Evolutionary conservation across 169 alveolate species (phyloP).

Genomic region (Cryptosporidium muris): DNA sequence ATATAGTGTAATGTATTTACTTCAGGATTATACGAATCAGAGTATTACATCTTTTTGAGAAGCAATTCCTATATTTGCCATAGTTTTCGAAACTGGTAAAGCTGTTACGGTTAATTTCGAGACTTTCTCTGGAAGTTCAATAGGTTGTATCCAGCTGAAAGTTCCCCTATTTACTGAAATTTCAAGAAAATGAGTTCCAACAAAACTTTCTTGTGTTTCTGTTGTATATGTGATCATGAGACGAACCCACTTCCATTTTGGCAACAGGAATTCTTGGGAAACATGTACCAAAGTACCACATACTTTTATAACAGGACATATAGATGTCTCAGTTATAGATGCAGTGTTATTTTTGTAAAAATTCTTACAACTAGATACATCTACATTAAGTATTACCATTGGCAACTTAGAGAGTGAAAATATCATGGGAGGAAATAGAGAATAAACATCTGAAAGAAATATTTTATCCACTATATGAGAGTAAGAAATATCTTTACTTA

Average conservation of each 20-base stretch:
- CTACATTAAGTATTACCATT: too few relatives aligned
- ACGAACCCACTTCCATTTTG: conserved; percentile 22
- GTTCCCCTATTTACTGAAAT: conserved; percentile 1
- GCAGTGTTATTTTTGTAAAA: too few relatives aligned
- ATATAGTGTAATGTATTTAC: too few relatives aligned
- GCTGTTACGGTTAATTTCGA: conserved; percentile 10
- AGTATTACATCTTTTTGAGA: too few relatives aligned
- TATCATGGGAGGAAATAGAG: too few relatives aligned
- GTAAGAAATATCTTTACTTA: too few relatives aligned
- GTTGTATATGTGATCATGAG: conserved; percentile 3
- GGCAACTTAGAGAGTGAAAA: too few relatives aligned
- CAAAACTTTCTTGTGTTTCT: conserved; percentile 3
- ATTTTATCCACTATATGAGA: too few relatives aligned
- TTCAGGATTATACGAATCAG: too few relatives aligned
- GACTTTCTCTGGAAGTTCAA: conserved; percentile 15
- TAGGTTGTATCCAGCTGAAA: conserved; percentile 47
- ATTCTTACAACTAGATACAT: too few relatives aligned
- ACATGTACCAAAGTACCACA: conserved; percentile 7
- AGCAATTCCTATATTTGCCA: conserved; percentile 36
- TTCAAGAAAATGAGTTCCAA: conserved; percentile 3
- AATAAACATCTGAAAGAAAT: too few relatives aligned
- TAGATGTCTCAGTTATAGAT: too few relatives aligned
- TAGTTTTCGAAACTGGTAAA: conserved; percentile 8
- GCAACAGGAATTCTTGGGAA: not conserved
- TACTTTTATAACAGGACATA: conserved; percentile 15